Base-by-base conservation (phyloP, 176 grass and related monocot species). In the Avena atlantica region DNA sequence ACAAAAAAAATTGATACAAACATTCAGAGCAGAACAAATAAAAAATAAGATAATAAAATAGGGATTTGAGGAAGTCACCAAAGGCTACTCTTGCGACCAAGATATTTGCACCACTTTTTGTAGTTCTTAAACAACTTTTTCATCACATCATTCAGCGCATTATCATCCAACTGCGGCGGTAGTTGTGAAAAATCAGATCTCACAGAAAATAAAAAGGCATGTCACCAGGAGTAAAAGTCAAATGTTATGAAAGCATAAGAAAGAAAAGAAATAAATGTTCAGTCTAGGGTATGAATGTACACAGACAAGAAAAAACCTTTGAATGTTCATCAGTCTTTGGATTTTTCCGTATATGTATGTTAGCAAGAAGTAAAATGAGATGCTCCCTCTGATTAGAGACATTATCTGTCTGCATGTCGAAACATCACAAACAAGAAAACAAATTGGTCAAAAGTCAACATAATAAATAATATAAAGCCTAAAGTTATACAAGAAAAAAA, bases 61-160 rank as follows among this genome's bases (percentile, higher is more conserved):
- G 60, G 29, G 61, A 42, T 12, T 12, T 69, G 37, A 89, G 55
- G 70, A 77, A 52, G 44, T 89, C 81, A 98, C 96, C 90, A 98
- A 77, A 98, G 93, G 77, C 96, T 98, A 78, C 93, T 94, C 87
- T 87, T 96, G 55, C 92, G 96, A 78, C 42, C 80, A 78, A 94
- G 91, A 88, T 91, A 98, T 76, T 93, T 89, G 87, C 96, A 98
- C 96, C 96, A 98, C 81, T 85, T 84, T 66, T 94, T 98, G 87
- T 98, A 98, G 75, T 94, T 98, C 75, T 94, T 98, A 77, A 98
- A 98, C 50, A 98, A 86, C 53, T 94, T 98, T 86, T 90, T 95
- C 96, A 98, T 98, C 79, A 96, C 93, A 11, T 80, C 78, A 80
- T 92, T 69, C 71, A 98, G 80, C 40, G 92, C 96, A 9, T 20